Conservation (phyloP, 2,329 filamentous ascomycete genomes). For the Fusarium guadeloupense region DNA sequence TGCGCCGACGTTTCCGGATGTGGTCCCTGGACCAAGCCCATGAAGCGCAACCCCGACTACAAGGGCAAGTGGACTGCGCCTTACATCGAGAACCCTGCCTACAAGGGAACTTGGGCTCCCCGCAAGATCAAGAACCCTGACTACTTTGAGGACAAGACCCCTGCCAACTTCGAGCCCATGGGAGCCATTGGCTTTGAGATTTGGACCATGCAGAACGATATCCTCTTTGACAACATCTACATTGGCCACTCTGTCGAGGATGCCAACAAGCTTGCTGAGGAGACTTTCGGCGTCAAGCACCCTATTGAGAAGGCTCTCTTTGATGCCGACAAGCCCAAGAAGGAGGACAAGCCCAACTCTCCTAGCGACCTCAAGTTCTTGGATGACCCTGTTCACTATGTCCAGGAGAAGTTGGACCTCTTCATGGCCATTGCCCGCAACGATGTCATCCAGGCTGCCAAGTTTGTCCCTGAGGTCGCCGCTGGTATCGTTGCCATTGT, state of each 20-base stretch:
- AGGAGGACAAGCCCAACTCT: slow-evolving; percentile 69
- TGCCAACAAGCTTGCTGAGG: slow-evolving; percentile 85
- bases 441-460: slow-evolving; percentile 84
- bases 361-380: slow-evolving; percentile 84
- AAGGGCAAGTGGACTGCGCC: slow-evolving; percentile 99
- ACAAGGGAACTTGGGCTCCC: slow-evolving; percentile 96
- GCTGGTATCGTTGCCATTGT: slow-evolving; percentile 78
- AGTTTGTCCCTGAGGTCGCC: slow-evolving; percentile 91
- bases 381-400: slow-evolving; percentile 86
- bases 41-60: slow-evolving; percentile 94
- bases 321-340: slow-evolving; percentile 81
- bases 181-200: slow-evolving; percentile 99
- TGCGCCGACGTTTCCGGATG: slow-evolving; percentile 93
- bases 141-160: slow-evolving; percentile 97
- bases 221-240: slow-evolving; percentile 99
- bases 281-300: slow-evolving; percentile 92
- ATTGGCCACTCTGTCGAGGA: slow-evolving; percentile 97
- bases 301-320: slow-evolving; percentile 82
- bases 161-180: slow-evolving; percentile 97
- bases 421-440: slow-evolving; percentile 86
- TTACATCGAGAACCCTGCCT: slow-evolving; percentile 94
- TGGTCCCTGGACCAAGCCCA: slow-evolving; percentile 89
- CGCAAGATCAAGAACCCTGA: slow-evolving; percentile 96
- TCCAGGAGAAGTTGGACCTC: slow-evolving; percentile 92
- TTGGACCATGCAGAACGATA: slow-evolving; percentile 99